Conservation (phyloP, 495 filamentous ascomycete genomes). For the Tuber magnatum region DNA sequence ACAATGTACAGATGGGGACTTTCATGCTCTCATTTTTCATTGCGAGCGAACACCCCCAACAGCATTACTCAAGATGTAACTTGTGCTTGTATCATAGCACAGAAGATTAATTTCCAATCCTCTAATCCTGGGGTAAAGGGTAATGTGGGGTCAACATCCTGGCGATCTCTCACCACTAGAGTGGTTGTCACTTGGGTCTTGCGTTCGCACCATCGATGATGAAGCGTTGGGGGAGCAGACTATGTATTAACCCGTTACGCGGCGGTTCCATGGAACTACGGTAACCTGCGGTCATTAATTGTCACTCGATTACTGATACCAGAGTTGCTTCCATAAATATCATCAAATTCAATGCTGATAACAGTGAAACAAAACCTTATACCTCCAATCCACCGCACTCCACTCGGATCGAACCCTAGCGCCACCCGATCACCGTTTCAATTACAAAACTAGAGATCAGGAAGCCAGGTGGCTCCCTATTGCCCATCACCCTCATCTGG, state of each 20-base stretch:
- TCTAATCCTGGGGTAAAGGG: not conserved
- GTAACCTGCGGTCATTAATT: not conserved
- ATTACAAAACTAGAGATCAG: not conserved
- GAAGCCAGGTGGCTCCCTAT: not conserved
- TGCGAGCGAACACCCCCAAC: not conserved
- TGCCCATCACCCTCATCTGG: not conserved
- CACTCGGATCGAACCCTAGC: not conserved
- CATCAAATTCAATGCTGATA: not conserved
- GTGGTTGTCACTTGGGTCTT: not conserved
- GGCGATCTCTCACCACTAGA: not conserved
- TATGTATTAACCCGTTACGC: too few species aligned
- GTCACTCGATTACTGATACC: not conserved
- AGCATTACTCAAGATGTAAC: not conserved
- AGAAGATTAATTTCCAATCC: not conserved
- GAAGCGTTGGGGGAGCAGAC: not conserved
- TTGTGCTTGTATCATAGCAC: not conserved
- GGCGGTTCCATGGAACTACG: not conserved
- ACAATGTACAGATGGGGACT: fast-evolving
- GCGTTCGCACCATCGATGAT: too few species aligned
- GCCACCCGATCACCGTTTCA: too few species aligned
- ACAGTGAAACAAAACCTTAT: not conserved
- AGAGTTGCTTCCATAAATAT: not conserved
- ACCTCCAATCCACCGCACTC: not conserved
- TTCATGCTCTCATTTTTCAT: not conserved
- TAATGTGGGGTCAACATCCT: not conserved